Evolutionary conservation across 495 filamentous ascomycete species (phyloP).

Genomic region (Pseudomonodictys pantanalensis): DNA sequence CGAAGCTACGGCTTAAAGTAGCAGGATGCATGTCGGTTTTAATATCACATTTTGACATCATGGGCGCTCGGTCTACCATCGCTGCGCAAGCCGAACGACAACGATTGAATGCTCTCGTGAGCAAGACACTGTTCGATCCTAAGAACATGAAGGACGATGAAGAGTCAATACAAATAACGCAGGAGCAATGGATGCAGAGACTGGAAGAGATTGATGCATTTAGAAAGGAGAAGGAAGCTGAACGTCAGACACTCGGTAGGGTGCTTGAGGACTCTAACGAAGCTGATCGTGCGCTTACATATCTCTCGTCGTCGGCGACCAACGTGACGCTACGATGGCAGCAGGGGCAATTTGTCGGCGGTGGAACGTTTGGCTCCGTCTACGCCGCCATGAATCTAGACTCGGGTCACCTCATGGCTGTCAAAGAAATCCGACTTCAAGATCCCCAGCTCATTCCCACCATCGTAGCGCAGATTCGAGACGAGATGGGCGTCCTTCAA

Average conservation of each 20-base stretch:
- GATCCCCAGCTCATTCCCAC: constrained; percentile 94
- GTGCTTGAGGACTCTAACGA: constrained; percentile 94
- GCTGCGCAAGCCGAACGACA: constrained; percentile 90
- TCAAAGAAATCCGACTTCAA: constrained; percentile 96
- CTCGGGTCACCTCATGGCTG: constrained; percentile 93
- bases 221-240: constrained; percentile 75
- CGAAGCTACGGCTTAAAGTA: constrained; percentile 76
- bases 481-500: constrained; percentile 95
- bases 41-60: constrained; percentile 98
- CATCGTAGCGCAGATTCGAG: constrained; percentile 87
- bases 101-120: constrained; percentile 70
- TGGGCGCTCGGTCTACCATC: constrained; percentile 89
- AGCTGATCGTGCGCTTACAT: constrained; percentile 89
- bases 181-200: constrained; percentile 66
- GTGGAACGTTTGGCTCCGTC: constrained; percentile 94
- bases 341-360: constrained; percentile 94
- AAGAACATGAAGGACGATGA: constrained; percentile 78
- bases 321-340: constrained; percentile 96
- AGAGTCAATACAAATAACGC: constrained; percentile 70
- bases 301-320: constrained; percentile 86
- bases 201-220: constrained; percentile 72
- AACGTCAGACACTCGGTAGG: constrained; percentile 81
- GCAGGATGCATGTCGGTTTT: constrained; percentile 96
- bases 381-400: constrained; percentile 97
- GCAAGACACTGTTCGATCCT: constrained; percentile 71